Evolutionary conservation across 306 rosid genomes (phyloP).

Genomic region (Cucumis sativus): DNA sequence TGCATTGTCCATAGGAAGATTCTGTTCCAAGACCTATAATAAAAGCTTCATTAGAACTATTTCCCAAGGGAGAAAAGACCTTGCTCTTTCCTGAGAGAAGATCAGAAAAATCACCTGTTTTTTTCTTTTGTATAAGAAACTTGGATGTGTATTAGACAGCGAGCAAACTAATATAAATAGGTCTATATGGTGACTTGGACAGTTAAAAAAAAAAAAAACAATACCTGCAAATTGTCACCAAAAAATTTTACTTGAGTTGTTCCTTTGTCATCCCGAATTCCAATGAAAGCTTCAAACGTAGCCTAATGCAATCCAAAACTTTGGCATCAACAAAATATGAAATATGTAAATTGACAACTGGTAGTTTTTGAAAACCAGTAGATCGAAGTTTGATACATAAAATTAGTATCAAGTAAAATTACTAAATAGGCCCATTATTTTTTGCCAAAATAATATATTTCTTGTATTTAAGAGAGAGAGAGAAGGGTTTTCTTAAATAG

Average conservation of each 20-base stretch:
- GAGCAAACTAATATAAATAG: background rate
- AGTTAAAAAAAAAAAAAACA: background rate
- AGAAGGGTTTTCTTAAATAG: too few species aligned
- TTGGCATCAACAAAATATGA: background rate
- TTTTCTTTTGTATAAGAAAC: background rate
- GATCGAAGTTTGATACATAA: background rate
- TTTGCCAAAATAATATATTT: too few species aligned
- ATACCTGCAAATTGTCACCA: conserved; percentile 84
- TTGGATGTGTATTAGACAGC: background rate
- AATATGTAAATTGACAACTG: background rate
- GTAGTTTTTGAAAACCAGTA: background rate
- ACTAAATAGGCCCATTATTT: background rate
- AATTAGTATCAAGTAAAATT: background rate
- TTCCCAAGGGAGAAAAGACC: background rate
- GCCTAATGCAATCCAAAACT: conserved; percentile 43
- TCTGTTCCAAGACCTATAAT: conserved; percentile 69
- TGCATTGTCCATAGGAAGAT: conserved; percentile 75
- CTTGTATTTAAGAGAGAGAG: too few species aligned
- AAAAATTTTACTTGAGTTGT: conserved; percentile 80
- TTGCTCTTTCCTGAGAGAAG: background rate
- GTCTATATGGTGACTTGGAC: background rate
- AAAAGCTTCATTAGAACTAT: conserved; percentile 11
- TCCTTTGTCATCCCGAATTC: conserved; percentile 78
- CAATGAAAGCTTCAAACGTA: conserved; percentile 86
- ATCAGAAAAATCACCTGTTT: background rate